A percentile compares a stretch with the other conserved stretches of the same genome.
Evolutionary conservation across 129 eudicot genomes (phyloP).

Genomic region (Centella asiatica): DNA sequence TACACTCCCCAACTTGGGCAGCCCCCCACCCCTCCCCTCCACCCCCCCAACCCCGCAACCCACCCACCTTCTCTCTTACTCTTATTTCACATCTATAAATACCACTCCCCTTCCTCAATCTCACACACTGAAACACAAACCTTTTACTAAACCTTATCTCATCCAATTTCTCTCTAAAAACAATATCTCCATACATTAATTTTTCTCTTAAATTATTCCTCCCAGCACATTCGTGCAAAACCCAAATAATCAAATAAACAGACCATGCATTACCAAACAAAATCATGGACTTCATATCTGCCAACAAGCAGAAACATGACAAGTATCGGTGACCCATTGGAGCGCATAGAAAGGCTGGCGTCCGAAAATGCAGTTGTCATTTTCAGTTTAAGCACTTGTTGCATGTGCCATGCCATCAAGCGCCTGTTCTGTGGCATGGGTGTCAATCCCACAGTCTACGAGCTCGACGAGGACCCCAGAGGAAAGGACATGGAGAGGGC

Average conservation of each 20-base stretch:
- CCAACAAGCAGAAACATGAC: background rate
- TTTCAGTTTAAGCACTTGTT: conserved; percentile 14
- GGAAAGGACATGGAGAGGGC: conserved; percentile 21
- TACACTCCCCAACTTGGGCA: too few relatives aligned
- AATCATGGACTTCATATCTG: conserved; percentile 7
- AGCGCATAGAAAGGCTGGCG: conserved; percentile 6
- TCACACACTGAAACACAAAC: background rate
- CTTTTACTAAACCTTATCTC: too few relatives aligned
- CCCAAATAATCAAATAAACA: background rate
- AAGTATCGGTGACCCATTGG: conserved; percentile 3
- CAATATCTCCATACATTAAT: too few relatives aligned
- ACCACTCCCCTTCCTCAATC: background rate
- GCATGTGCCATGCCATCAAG: conserved; percentile 24
- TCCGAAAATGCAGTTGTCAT: conserved; percentile 18
- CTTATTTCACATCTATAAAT: background rate
- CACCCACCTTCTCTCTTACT: too few relatives aligned
- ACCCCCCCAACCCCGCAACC: too few relatives aligned
- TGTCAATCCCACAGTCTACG: conserved; percentile 16
- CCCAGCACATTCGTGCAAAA: too few relatives aligned
- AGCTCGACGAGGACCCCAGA: conserved; percentile 14
- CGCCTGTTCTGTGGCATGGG: conserved; percentile 15
- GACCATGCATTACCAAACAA: conserved; percentile 9
- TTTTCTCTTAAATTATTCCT: too few relatives aligned
- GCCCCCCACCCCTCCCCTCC: too few relatives aligned
- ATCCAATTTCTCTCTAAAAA: too few relatives aligned